Percentiles rank a stretch among this genome's conserved stretches.
phyloP scores from a whole-genome alignment of 352 stramenopile species.

The Pythium volutum region DNA sequence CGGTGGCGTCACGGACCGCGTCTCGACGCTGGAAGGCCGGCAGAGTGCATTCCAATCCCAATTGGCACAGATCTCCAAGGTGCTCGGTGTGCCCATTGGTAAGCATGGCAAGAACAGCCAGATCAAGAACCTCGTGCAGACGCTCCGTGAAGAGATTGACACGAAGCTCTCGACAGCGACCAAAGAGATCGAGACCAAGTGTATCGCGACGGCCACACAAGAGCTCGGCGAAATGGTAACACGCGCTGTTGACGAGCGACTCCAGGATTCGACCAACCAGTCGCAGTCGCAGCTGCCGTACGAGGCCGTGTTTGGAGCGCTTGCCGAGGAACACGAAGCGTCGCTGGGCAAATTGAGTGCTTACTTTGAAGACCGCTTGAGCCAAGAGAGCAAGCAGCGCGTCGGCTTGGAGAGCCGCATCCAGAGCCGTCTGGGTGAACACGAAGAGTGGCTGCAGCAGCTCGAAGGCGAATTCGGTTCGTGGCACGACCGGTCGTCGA shows the following conservation, averaged over 20 bases:
- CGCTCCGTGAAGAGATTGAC: constrained; percentile 69
- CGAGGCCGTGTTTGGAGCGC: constrained; percentile 46
- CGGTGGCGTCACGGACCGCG: constrained; percentile 60
- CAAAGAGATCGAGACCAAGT: constrained; percentile 36
- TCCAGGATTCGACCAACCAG: constrained; percentile 9
- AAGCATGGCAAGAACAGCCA: constrained; percentile 68
- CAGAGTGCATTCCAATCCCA: constrained; percentile 83
- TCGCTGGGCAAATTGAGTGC: constrained; percentile 61
- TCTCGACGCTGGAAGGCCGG: constrained; percentile 72
- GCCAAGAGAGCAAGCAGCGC: constrained; percentile 62
- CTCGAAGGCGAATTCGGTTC: constrained; percentile 66
- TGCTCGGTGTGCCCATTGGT: constrained; percentile 57
- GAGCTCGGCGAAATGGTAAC: constrained; percentile 21
- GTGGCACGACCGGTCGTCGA: constrained; percentile 42
- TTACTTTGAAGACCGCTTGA: constrained; percentile 61
- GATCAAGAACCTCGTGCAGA: constrained; percentile 72
- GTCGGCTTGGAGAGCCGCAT: constrained; percentile 58
- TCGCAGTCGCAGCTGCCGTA: constrained; percentile 30
- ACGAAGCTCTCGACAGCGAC: constrained; percentile 42
- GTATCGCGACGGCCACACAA: constrained; percentile 24
- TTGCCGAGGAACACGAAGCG: constrained; percentile 70
- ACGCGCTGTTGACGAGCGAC: constrained; percentile 12
- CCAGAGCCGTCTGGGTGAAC: constrained; percentile 49
- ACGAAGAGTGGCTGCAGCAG: constrained; percentile 81
- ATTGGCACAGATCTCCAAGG: constrained; percentile 71